phyloP scores from a whole-genome alignment of 1,284 basidiomycete genomes.

The Heliocybe sulcata region DNA sequence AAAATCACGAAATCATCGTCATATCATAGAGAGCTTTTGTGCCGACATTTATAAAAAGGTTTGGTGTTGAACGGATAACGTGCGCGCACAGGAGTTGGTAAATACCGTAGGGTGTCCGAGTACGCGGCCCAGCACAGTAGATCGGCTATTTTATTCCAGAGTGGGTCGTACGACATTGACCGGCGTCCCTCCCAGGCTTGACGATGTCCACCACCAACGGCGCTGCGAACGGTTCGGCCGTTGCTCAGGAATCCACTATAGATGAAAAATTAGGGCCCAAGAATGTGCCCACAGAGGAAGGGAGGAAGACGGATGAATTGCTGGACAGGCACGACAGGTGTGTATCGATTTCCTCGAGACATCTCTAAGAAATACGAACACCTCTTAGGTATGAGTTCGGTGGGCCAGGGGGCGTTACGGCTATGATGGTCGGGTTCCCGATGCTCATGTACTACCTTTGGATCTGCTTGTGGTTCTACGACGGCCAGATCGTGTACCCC shows the following conservation, averaged over 20 bases:
- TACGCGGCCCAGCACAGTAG: background rate
- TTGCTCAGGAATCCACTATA: too few species aligned
- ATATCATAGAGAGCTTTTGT: too few species aligned
- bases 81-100: too few species aligned
- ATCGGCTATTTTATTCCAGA: background rate
- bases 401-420: conserved; percentile 84
- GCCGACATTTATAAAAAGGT: too few species aligned
- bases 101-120: too few species aligned
- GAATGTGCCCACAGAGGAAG: conserved; percentile 46
- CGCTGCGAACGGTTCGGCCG: conserved; percentile 12
- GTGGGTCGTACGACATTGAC: background rate
- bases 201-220: conserved; percentile 8
- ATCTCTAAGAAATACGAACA: conserved; percentile 11
- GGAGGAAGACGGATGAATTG: conserved; percentile 61
- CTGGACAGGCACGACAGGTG: conserved; percentile 73
- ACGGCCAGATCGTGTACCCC: conserved; percentile 81
- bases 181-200: background rate
- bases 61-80: too few species aligned
- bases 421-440: conserved; percentile 95
- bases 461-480: conserved; percentile 96
- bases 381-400: conserved; percentile 85
- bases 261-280: conserved; percentile 8
- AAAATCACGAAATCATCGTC: too few species aligned
- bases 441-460: conserved; percentile 96
- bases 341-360: conserved; percentile 17